A percentile compares a stretch with the other conserved stretches of the same genome.
Evolutionary conservation across 257 asterid species (phyloP).

Genomic region (Scutellaria barbata): DNA sequence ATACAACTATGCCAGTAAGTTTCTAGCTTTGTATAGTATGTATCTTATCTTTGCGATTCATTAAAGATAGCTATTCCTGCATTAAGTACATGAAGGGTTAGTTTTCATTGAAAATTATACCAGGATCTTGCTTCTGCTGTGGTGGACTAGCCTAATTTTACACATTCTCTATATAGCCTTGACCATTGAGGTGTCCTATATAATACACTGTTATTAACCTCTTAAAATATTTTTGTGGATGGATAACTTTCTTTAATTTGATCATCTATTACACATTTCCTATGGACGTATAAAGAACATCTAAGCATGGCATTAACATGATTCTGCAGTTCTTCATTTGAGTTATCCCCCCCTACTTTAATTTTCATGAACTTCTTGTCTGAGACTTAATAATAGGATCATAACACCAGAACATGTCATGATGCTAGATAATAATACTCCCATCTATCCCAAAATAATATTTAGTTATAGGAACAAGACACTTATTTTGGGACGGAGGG

Average conservation of each 20-base stretch:
- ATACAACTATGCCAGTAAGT: constrained; percentile 64
- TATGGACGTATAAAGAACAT: not conserved
- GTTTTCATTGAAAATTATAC: constrained; percentile 22
- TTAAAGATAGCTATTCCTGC: not conserved
- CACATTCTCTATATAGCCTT: not conserved
- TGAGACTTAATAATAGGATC: not conserved
- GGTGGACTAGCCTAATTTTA: constrained; percentile 8
- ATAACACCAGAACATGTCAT: no score
- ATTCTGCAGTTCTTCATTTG: not conserved
- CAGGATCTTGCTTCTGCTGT: constrained; percentile 1
- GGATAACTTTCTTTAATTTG: not conserved
- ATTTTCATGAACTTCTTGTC: not conserved
- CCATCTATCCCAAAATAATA: no score
- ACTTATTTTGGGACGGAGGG: no score
- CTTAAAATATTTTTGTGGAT: no score
- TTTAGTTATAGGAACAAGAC: no score
- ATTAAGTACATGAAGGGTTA: not conserved
- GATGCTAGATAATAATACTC: no score
- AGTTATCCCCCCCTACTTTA: not conserved
- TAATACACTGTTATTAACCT: not conserved
- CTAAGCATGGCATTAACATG: not conserved
- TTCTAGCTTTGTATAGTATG: constrained; percentile 23
- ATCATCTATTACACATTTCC: not conserved
- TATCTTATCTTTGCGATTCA: constrained; percentile 7
- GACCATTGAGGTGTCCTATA: not conserved